Conservation (phyloP, 2,329 filamentous ascomycete species). For the Pseudogymnoascus sp. region DNA sequence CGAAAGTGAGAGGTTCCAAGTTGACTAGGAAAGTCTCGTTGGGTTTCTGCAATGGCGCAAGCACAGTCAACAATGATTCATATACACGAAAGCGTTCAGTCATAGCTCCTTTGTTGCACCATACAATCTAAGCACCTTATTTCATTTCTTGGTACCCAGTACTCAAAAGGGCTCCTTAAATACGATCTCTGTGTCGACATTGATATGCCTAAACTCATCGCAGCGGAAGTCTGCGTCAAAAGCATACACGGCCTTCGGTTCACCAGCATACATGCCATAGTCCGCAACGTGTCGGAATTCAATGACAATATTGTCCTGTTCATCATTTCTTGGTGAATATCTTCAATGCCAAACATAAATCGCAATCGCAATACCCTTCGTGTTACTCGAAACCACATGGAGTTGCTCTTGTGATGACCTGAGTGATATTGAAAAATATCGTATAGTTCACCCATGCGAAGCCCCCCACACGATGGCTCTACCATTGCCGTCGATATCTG, state of each 20-base stretch:
- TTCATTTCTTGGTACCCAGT: background rate
- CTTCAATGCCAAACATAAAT: background rate
- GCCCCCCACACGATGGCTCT: background rate
- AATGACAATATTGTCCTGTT: background rate
- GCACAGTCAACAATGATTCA: background rate
- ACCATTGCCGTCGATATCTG: background rate
- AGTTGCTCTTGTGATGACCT: background rate
- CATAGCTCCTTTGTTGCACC: background rate
- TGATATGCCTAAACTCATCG: background rate
- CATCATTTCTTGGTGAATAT: background rate
- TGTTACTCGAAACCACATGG: background rate
- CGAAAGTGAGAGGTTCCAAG: background rate
- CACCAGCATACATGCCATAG: background rate
- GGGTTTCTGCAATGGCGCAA: too few species aligned
- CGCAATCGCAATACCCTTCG: background rate
- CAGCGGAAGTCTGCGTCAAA: background rate
- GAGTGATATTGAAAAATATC: background rate
- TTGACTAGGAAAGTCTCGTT: too few species aligned
- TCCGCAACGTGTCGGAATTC: background rate
- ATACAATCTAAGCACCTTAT: background rate
- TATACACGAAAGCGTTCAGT: background rate
- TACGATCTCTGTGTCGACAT: background rate
- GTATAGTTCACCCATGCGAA: background rate
- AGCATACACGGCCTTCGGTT: background rate
- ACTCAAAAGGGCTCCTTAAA: background rate